Evolutionary conservation across 148 eudicot genomes (phyloP), one percentile per base, ranked within the genome.

Genomic region (Fallopia convolvulus): DNA sequence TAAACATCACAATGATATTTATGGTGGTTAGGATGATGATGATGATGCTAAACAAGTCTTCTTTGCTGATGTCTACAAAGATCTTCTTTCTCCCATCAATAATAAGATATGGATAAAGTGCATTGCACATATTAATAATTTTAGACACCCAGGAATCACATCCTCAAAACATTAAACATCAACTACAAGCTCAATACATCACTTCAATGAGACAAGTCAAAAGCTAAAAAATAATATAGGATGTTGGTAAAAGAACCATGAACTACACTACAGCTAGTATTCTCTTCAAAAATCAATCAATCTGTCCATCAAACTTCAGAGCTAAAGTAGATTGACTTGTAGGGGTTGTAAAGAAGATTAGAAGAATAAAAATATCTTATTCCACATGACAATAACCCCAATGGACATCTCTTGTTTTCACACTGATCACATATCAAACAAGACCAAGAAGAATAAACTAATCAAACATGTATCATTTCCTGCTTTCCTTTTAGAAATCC

Each of bases 81-180:
- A 4, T 77, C 66, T 70, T 70, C 80, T 70, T 52, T 72, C 74
- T 76, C 40, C 75, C 30, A 78, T 78, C 80, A 71, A 70, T 71
- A 72, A 50, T 71, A 72, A 50, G 76, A 53, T 52, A 53, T 12
- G 68, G 5, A 76, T 12, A 39, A 75, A 33, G 6, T 15, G 40
- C 33, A 14, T 26, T 73, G 33, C 3, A 47, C 40, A 72, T 15
- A 47, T 11, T 73, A 23, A 33, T 26, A 52, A 26, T n/a, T 48
- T 21, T 3, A 8, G 2, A 52, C 44, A 50, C 33, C 32, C 4
- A 3, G 66, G 21, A 17, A 49, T 17, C 36, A 17, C n/a, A 33
- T 58, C 13, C 40, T 76, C 41, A 18, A 39, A 14, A 20, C 58
- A 48, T 8, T 20, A 20, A 8, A 55, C 36, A 75, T 36, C 40